Evolutionary conservation across 495 filamentous ascomycete species (phyloP).

Genomic region (Tuber melanosporum): DNA sequence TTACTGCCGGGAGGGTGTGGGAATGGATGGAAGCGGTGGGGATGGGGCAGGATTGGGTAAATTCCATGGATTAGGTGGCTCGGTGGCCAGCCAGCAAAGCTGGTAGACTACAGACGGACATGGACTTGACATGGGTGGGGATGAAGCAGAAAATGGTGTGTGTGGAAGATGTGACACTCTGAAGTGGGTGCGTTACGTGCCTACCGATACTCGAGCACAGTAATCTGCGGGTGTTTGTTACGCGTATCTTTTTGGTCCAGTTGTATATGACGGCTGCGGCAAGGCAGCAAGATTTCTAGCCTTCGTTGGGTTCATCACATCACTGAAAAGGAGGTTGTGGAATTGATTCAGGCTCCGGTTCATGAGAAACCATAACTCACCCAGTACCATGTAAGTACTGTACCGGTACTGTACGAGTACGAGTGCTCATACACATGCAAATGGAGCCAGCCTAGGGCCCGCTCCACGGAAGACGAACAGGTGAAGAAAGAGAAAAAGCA

Average conservation of each 20-base stretch:
- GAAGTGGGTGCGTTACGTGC: not conserved
- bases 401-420: no score
- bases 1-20: conserved; percentile 10
- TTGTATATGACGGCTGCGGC: not conserved
- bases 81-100: conserved; percentile 1
- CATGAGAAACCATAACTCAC: not conserved
- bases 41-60: not conserved
- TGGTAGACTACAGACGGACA: not conserved
- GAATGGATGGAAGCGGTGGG: conserved; percentile 4
- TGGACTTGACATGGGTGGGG: not conserved
- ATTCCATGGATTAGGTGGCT: conserved; percentile 4
- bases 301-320: not conserved
- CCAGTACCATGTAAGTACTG: no score
- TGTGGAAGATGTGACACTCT: not conserved
- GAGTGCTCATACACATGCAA: not conserved
- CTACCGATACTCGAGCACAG: no score
- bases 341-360: not conserved
- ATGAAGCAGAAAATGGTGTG: not conserved
- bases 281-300: not conserved
- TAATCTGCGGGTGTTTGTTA: not conserved
- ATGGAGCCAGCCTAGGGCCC: not conserved
- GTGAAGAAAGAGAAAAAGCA: not conserved
- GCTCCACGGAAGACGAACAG: not conserved
- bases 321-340: not conserved
- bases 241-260: not conserved